phyloP scores from a whole-genome alignment of 1,284 basidiomycete species.

The Pulchroboletus neoregius region DNA sequence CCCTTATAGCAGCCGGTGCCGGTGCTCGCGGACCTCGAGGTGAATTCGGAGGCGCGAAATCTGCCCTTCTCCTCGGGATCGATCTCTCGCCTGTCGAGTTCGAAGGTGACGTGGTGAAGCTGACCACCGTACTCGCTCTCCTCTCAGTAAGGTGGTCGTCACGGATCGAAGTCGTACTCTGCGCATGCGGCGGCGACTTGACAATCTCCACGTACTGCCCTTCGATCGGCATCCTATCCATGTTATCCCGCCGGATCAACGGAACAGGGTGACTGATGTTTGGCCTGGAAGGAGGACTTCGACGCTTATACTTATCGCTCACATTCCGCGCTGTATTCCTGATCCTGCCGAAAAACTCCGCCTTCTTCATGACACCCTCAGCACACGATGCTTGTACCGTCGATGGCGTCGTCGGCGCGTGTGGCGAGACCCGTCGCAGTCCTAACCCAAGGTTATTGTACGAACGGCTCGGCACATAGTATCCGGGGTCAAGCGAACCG shows the following conservation, averaged over 20 bases:
- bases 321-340: constrained; percentile 60
- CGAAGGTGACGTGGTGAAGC: constrained; percentile 54
- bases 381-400: constrained; percentile 25
- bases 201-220: constrained; percentile 32
- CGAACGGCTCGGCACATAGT: constrained; percentile 21
- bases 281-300: constrained; percentile 38
- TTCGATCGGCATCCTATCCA: constrained; percentile 25
- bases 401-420: constrained; percentile 26
- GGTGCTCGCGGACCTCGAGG: constrained; percentile 30
- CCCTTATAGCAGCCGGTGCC: constrained; percentile 22
- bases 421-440: constrained; percentile 41
- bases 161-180: constrained; percentile 38
- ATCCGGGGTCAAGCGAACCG: constrained; percentile 27
- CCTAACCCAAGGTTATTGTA: constrained; percentile 46
- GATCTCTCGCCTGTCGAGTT: constrained; percentile 59
- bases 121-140: constrained; percentile 42
- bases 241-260: constrained; percentile 25
- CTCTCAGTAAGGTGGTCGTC: constrained; percentile 38
- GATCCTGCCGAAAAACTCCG: constrained; percentile 59
- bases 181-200: constrained; percentile 22
- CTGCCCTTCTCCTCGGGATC: constrained; percentile 60
- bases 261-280: constrained; percentile 53
- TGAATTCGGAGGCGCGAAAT: constrained; percentile 54
- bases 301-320: constrained; percentile 52
- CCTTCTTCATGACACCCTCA: constrained; percentile 61